A percentile compares a stretch with the other conserved stretches of the same genome.
phyloP scores from a whole-genome alignment of 2,329 filamentous ascomycete species.

The Colletotrichum sp. region DNA sequence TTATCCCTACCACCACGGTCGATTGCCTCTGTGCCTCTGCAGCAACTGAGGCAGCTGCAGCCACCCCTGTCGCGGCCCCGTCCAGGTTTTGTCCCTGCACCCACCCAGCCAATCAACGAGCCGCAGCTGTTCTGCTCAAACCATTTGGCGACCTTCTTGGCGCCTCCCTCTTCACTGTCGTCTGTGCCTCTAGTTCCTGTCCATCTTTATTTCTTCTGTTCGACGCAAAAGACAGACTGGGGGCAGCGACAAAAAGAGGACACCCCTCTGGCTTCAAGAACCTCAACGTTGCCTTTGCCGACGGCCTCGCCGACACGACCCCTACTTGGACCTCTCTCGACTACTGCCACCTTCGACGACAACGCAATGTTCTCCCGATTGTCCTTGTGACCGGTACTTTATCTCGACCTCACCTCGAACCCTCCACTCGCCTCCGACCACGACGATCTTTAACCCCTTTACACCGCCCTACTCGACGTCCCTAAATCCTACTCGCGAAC shows the following conservation, averaged over 20 bases:
- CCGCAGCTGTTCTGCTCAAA: neutral
- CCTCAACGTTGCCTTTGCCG: neutral
- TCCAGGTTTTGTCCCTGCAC: neutral
- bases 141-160: slow-evolving; percentile 1
- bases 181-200: neutral
- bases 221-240: neutral
- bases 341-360: neutral
- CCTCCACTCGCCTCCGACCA: neutral
- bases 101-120: slow-evolving; percentile 14
- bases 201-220: neutral
- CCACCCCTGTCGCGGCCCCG: neutral
- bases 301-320: neutral
- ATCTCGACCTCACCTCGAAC: neutral
- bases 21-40: slow-evolving; percentile 1
- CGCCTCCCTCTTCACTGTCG: neutral
- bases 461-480: neutral
- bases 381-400: neutral
- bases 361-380: neutral
- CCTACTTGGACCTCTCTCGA: neutral
- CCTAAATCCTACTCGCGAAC: neutral
- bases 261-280: neutral
- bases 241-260: neutral
- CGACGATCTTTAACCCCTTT: neutral
- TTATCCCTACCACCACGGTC: neutral
- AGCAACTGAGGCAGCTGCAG: slow-evolving; percentile 9